Evolutionary conservation across 2,329 filamentous ascomycete genomes (phyloP), one percentile per base, ranked within the genome.

Genomic region (Plectosphaerella plurivora): DNA sequence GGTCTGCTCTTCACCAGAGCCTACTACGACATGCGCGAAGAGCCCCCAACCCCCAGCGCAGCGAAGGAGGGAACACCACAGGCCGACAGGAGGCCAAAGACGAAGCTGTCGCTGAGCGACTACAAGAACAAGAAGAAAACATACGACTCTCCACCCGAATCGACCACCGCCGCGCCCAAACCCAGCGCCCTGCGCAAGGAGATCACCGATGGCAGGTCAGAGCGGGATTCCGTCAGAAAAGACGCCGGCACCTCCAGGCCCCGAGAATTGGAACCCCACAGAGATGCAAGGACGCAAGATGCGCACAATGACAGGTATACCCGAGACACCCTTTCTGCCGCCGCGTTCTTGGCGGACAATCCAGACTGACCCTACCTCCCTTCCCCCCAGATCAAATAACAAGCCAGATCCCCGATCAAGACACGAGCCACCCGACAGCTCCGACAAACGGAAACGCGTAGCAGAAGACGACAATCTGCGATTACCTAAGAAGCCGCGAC

Each of bases 1-100:
- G 81, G 81, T 55, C 68, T 82, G 44, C 73, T 84, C 57, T 65
- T 81, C 53, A 83, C 81, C 18, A 73, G 79, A 55, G 72, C 79
- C 45, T 78, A 79, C 61, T 82, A 79, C 68, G 76, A 82, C 52
- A 80, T 83, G 63, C 73, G 76, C 62, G 75, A 81, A 59, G 77
- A 81, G 54, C 69, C 73, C 20, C 69, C 71, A 11, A 72, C 71
- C 39, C 66, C 68, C 53, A 65, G 71, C 51, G 63, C 72, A 55
- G 64, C 61, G 59, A 64, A 69, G 55, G 71, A 77, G 54, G 59
- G 72, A 50, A 67, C 72, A 57, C 65, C 65, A 49, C 70, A 65
- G 56, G 65, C 65, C 55, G 73, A 76, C 61, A 81, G 75, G 65
- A 81, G 80, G 69, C 62, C 66, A 16, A 61, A 65, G 45, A 71